A percentile compares a stretch with the other conserved stretches of the same genome.
Evolutionary conservation across 345 rosid genomes (phyloP).

Genomic region (Kandelia obovata): DNA sequence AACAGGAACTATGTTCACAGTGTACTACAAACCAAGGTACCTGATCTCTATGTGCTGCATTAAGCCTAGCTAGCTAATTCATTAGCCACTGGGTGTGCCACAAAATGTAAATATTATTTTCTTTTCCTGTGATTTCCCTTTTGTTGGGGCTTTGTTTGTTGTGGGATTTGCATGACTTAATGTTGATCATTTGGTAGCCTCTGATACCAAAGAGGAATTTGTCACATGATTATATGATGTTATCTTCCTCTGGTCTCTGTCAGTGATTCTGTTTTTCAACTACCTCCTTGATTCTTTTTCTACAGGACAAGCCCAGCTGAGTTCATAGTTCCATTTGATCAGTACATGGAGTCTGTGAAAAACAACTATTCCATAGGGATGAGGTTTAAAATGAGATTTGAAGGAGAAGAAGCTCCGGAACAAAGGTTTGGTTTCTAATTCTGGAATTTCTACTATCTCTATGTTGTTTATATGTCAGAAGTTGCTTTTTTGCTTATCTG

Average conservation of each 20-base stretch:
- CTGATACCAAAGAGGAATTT: neutral
- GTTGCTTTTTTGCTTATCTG: neutral
- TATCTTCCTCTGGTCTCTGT: neutral
- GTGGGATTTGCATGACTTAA: too few species aligned
- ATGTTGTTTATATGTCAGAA: neutral
- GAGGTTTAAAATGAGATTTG: slow-evolving; percentile 63
- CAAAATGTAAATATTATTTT: neutral
- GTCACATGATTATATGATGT: too few species aligned
- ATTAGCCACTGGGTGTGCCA: neutral
- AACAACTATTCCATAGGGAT: slow-evolving; percentile 44
- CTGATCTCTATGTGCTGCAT: neutral
- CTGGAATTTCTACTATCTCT: neutral
- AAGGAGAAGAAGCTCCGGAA: slow-evolving; percentile 56
- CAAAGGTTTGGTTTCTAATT: slow-evolving; percentile 39
- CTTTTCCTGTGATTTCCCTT: too few species aligned
- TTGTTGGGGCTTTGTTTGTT: too few species aligned
- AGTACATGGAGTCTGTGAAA: slow-evolving; percentile 40
- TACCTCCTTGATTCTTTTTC: neutral
- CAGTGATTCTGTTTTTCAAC: neutral
- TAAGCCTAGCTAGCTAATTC: neutral
- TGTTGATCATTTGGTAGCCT: too few species aligned
- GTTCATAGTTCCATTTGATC: slow-evolving; percentile 47
- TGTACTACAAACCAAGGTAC: slow-evolving; percentile 63
- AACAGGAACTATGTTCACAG: slow-evolving; percentile 50
- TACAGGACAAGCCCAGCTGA: slow-evolving; percentile 51